Evolutionary conservation across 148 eudicot genomes (phyloP), one percentile per base, ranked within the genome.

Genomic region (Rhododendron henanense): DNA sequence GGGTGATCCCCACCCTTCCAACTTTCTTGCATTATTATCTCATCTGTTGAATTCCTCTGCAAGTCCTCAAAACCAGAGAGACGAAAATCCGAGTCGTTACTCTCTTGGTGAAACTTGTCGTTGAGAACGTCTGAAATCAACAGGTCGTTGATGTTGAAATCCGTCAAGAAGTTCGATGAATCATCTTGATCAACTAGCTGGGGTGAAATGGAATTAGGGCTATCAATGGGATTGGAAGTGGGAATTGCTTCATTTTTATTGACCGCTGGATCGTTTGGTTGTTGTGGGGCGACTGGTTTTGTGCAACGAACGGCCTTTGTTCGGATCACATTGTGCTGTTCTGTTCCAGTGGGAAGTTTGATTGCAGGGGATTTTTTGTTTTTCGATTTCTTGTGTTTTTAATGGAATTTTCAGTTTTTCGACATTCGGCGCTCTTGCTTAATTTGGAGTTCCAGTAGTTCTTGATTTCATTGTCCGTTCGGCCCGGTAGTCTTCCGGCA

Each of bases 381-480:
- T 0, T 21, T 44, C 13, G 45, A 2, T 19, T 50, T 8, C 1
- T 44, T 6, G 57, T 0, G 39, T 18, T 9, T 33, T 83, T 63
- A 35, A 1, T 63, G 55, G 15, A 6, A 18, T 48, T 48, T 79
- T 47, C 39, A 13, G 14, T 31, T 0, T 33, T 81, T 19, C 3
- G n/a, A 31, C 10, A 18, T 57, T 59, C 23, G 2, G 6, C 44
- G 37, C 76, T 87, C 88, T 87, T 87, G 19, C 86, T 84, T 59
- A 87, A 45, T 16, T 87, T 87, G 37, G 84, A 84, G 87, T 87
- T 84, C 89, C 89, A 87, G 48, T 80, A 84, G 41, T 87, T 87
- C 51, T 87, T 87, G 19, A 87, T 87, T 81, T 87, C 89, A 87
- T 87, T 87, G 87, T 87, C 89, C 74, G 89, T 87, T 84, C 89